Evolutionary conservation across 768 basidiomycete species (phyloP), one percentile per base, ranked within the genome.

Genomic region (Butyriboletus loyo): DNA sequence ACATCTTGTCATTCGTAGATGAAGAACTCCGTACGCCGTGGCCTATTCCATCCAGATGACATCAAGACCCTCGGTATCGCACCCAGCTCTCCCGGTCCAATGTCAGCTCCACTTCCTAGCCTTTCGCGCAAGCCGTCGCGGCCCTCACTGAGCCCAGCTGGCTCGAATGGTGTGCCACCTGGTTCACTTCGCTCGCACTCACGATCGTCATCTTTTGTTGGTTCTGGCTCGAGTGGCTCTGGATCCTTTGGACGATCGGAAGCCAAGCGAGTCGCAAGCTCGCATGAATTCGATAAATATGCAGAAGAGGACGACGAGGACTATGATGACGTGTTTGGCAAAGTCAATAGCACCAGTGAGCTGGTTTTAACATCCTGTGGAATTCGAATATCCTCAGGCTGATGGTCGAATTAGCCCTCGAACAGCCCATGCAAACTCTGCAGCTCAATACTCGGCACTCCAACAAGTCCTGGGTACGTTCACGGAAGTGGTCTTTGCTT

Each of bases 321-420:
- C 65, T 98, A 97, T 62, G 92, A 96, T 42, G 96, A 97, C 67
- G 85, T 98, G 10, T 96, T 98, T 69, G 92, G 83, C 53, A 91
- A 89, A 68, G 77, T 76, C 19, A 87, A 80, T 55, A 81, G 82
- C 24, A 76, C 79, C 11, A 74, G 89, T 89, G 55, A 69, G 87
- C 74, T n/a, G 1, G 15, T 24, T 55, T 50, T 13, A 32, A 46
- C n/a, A 34, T 44, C 9, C 15, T 52, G 28, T 25, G 35, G 43
- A 48, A 27, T 32, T 52, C 28, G 53, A 28, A 4, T 27, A 10
- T n/a, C n/a, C 27, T 17, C 13, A 21, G 44, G 38, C 40, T 50
- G 31, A 55, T 19, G 35, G 34, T 46, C 56, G 30, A 57, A 80
- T 79, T 74, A 46, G 75, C 77, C 13, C 61, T 68, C 2, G 87